Conservation (phyloP, 2,329 filamentous ascomycete genomes). For the Davidsoniella virescens region DNA sequence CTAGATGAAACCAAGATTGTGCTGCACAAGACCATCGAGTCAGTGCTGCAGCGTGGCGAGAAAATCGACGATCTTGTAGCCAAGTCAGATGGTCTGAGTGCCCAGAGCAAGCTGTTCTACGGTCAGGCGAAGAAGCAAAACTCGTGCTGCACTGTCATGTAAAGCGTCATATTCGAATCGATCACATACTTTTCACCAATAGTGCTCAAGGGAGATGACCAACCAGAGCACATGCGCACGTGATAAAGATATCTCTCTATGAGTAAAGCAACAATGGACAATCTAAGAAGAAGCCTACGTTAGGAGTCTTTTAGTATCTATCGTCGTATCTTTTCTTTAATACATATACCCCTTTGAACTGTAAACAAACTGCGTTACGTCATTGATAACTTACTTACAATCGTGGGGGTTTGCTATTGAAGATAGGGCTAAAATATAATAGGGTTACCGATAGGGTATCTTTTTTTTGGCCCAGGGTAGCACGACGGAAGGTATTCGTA, state of each 20-base stretch:
- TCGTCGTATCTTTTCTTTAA: constrained; percentile 4
- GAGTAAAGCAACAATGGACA: no score
- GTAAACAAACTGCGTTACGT: not conserved
- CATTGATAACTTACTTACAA: no score
- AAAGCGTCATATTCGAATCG: constrained; percentile 16
- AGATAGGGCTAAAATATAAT: not conserved
- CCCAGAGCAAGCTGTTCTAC: constrained; percentile 97
- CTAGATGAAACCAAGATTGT: constrained; percentile 96
- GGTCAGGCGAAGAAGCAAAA: constrained; percentile 71
- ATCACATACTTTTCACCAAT: no score
- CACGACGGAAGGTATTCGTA: not conserved
- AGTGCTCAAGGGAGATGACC: no score
- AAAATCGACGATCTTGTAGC: constrained; percentile 89
- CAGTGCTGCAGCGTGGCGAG: constrained; percentile 73
- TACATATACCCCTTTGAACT: constrained; percentile 9
- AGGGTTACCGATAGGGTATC: not conserved
- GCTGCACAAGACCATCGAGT: constrained; percentile 91
- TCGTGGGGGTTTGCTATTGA: no score
- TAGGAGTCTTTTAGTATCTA: not conserved
- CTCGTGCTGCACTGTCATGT: constrained; percentile 59
- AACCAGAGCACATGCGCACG: no score
- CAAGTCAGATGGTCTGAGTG: constrained; percentile 82
- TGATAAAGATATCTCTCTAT: no score
- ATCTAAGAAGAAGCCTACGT: no score
- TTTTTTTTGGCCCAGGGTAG: not conserved